Evolutionary conservation across 345 rosid genomes (phyloP), one percentile per base, ranked within the genome.

Genomic region (Hypericum perforatum): DNA sequence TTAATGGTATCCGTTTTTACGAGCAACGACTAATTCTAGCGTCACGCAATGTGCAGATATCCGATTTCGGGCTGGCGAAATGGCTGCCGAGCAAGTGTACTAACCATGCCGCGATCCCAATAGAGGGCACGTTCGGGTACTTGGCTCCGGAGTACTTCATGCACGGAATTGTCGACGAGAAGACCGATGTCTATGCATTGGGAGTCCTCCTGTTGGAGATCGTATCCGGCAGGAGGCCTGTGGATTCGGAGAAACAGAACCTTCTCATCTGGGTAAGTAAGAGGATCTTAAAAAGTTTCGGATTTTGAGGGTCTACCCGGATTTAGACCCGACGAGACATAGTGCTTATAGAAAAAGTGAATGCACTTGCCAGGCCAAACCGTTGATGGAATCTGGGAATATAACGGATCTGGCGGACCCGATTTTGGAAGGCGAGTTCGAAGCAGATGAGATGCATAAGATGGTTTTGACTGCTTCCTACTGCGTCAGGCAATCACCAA

Each of bases 71-170:
- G 59, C 81, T 91, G 5, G 95, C 95, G 51, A 91, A 87, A 63
- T 91, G 98, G 96, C 74, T 91, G 9, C 96, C 96, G 12, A 87
- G 82, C 69, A 87, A 91, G 69, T 81, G 89, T 84, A 91, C 92
- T 49, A 92, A 87, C 75, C 95, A 85, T 51, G 88, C 92, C 32
- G 92, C 76, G 64, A 65, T 85, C 51, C 96, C 96, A 54, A 80
- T 87, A 6, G 98, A 91, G 63, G 96, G 96, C 16, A 91, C 98
- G n/a, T 91, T 91, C n/a, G 96, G 98, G 16, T 91, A 86, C 71
- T 57, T 91, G 54, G 98, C 98, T 52, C 96, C 96, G 0, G 98
- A 91, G 64, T 91, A 89, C 68, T 87, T 87, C 66, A 78, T 91
- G 96, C 81, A 91, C 45, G 98, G 98, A 57, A 78, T 86, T 10